A percentile compares a stretch with the other conserved stretches of the same genome.
Evolutionary conservation across 129 eudicot species (phyloP).

Genomic region (Helianthus tuberosus): DNA sequence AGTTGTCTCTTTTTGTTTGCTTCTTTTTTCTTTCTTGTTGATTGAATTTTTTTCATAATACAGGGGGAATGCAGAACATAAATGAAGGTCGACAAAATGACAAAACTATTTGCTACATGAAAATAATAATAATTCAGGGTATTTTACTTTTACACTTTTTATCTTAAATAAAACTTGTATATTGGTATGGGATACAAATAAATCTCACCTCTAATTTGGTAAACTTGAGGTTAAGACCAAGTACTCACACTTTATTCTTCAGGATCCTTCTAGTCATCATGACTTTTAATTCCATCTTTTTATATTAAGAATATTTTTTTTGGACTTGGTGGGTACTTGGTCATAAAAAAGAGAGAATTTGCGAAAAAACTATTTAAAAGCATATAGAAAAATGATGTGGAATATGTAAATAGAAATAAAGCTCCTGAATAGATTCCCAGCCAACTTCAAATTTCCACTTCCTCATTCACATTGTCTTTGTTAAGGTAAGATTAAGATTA

Average conservation of each 20-base stretch:
- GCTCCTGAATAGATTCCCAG: too few species aligned
- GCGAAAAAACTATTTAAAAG: neutral
- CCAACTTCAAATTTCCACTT: too few species aligned
- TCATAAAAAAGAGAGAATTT: neutral
- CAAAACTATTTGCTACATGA: slow-evolving; percentile 13
- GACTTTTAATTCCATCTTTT: neutral
- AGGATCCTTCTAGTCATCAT: neutral
- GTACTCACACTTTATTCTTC: neutral
- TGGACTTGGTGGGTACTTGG: neutral
- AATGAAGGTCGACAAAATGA: slow-evolving; percentile 39
- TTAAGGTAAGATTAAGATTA: too few species aligned
- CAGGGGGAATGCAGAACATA: slow-evolving; percentile 29
- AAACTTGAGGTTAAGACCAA: neutral
- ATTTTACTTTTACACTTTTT: neutral
- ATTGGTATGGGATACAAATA: too few species aligned
- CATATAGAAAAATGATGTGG: neutral
- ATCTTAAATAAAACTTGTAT: neutral
- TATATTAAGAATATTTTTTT: neutral
- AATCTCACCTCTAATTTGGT: neutral
- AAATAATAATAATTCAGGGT: neutral
- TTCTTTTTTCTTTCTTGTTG: slow-evolving; percentile 23
- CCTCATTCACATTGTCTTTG: too few species aligned
- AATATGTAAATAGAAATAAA: neutral
- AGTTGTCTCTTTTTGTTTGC: slow-evolving; percentile 46
- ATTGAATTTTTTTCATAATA: slow-evolving; percentile 29